Evolutionary conservation across 108 stramenopile species (phyloP).

Genomic region (Epipyxis sp.): DNA sequence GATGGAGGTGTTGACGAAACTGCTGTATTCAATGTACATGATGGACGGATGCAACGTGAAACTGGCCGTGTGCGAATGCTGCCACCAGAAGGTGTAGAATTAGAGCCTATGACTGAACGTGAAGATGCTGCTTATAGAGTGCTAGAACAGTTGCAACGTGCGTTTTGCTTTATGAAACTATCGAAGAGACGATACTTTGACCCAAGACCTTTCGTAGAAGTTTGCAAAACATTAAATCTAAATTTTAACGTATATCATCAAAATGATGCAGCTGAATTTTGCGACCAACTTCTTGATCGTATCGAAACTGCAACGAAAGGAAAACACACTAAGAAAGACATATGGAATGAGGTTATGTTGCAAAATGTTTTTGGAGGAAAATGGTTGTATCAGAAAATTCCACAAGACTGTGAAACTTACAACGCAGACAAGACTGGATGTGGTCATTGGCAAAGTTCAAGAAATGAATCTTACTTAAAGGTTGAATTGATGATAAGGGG

Average conservation of each 20-base stretch:
- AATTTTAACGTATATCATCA: constrained; percentile 97
- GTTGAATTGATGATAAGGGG: constrained; percentile 89
- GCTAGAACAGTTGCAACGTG: constrained; percentile 89
- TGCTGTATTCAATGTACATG: constrained; percentile 2
- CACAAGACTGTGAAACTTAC: constrained; percentile 38
- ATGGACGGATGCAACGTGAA: not conserved
- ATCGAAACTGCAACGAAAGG: constrained; percentile 78
- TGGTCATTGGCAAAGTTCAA: constrained; percentile 9
- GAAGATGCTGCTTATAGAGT: constrained; percentile 76
- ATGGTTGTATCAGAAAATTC: constrained; percentile 29
- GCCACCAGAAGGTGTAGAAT: not conserved
- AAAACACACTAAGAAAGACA: constrained; percentile 24
- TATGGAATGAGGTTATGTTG: constrained; percentile 19
- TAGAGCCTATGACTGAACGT: constrained; percentile 54
- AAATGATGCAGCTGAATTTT: constrained; percentile 96
- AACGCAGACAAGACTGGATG: constrained; percentile 61
- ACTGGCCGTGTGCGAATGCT: constrained; percentile 11
- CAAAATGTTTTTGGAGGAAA: constrained; percentile 36
- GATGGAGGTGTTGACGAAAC: not conserved
- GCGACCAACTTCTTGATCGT: constrained; percentile 85
- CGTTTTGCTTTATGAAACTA: constrained; percentile 80
- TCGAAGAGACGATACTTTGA: constrained; percentile 82
- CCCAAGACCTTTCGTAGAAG: constrained; percentile 84
- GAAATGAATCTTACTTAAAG: constrained; percentile 73
- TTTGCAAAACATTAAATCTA: constrained; percentile 84